Evolutionary conservation across 2,329 filamentous ascomycete species (phyloP), one percentile per base, ranked within the genome.

Genomic region (Paecilomyces formosus): DNA sequence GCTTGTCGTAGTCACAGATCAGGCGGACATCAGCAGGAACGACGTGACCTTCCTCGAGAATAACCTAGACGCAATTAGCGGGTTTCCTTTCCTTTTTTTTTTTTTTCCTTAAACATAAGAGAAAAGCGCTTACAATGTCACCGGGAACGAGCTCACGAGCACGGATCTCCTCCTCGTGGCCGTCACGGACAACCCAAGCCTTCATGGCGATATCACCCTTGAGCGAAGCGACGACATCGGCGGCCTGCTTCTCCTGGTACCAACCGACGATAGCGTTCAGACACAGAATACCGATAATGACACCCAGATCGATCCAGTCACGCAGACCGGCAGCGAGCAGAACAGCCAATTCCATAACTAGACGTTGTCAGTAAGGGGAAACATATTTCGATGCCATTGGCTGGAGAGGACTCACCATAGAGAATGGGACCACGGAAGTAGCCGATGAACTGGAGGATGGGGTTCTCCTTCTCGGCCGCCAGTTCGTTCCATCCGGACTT

Each of bases 141-240:
- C 88, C 88, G 63, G 88, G 85, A 65, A 91, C 88, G 60, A 91
- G 79, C 74, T 91, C 88, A 74, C 88, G 83, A 59, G 71, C 88
- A 66, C 88, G 83, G 73, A 90, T 88, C 62, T 87, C 84, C 66
- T 85, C 77, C 76, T 88, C 85, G 61, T 79, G 76, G 61, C 88
- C 87, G 70, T 88, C 81, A 69, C 88, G 87, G 65, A 90, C 76
- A 68, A 88, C 86, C 62, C 78, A 80, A 54, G 86, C 84, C 76
- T 85, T 87, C 85, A 90, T 88, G 67, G 88, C 88, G 70, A 91
- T 90, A 69, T 90, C 88, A 78, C 88, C 88, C 80, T 90, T 90
- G 62, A 90, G 78, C 62, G 80, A 84, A 58, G 87, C 87, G 68
- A 89, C 87, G 68, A 90, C 87, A 75, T 90, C 88, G 65, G 87